A percentile compares a stretch with the other conserved stretches of the same genome.
phyloP scores from a whole-genome alignment of 192 early-diverging fungal species.

The Funneliformis geosporum region DNA sequence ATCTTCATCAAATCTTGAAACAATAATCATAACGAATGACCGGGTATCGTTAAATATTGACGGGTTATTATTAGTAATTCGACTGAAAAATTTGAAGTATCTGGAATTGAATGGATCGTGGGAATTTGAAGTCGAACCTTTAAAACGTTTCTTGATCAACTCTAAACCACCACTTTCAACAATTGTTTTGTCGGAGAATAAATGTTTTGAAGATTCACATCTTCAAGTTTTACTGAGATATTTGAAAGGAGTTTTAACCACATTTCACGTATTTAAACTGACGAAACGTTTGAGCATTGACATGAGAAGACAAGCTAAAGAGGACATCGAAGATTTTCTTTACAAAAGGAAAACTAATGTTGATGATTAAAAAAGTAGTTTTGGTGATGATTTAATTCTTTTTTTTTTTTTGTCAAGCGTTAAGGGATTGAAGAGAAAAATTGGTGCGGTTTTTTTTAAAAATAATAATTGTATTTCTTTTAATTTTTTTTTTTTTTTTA shows the following conservation, averaged over 20 bases:
- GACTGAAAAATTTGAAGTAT: not conserved
- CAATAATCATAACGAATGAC: not conserved
- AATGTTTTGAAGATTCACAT: constrained; percentile 17
- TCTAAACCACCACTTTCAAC: constrained; percentile 9
- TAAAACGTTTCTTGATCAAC: not conserved
- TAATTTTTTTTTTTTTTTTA: too few relatives aligned
- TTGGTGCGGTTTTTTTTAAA: too few relatives aligned
- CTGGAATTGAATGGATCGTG: constrained; percentile 1
- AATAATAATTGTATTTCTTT: too few relatives aligned
- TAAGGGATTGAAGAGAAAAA: too few relatives aligned
- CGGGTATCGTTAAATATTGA: not conserved
- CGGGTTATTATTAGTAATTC: not conserved
- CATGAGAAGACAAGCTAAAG: not conserved
- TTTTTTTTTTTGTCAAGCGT: too few relatives aligned
- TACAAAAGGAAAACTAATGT: not conserved
- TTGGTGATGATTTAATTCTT: not conserved
- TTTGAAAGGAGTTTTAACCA: not conserved
- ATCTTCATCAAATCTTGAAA: constrained; percentile 1
- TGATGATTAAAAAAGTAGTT: not conserved
- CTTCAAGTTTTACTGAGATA: constrained; percentile 6
- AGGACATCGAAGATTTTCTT: constrained; percentile 1
- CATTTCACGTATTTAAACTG: not conserved
- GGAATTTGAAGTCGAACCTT: not conserved
- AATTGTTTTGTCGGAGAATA: not conserved
- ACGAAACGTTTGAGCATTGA: not conserved